Base-by-base conservation (phyloP, 257 asterid genomes). In the Solanum chiquidenum region DNA sequence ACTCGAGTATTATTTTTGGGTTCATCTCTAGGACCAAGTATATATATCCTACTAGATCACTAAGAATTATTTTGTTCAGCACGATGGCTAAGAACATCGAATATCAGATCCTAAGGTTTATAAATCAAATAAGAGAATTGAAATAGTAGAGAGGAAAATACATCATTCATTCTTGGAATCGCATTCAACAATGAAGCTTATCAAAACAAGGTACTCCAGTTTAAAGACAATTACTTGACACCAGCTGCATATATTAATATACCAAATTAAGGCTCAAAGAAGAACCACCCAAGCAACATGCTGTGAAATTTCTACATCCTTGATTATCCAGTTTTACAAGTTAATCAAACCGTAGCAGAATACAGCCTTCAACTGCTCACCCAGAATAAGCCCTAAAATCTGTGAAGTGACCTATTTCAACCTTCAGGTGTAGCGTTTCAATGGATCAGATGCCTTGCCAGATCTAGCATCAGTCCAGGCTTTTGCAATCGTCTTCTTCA, bases 401-500 rank as follows among this genome's bases (percentile, higher is more conserved):
- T 18, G 68, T 80, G 18, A 82, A 27, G 14, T 2, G 68, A 46
- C 44, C 29, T 62, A 18, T 79, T 76, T 66, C 31, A 23, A 29
- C 55, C 79, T 77, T 94, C 92, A 94, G 58, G 89, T 90, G 34
- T 82, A 88, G 83, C 93, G 88, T 85, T 90, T 91, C 55, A 92
- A 64, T 35, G 96, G 94, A 85, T 93, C 97, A 13, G 95, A 93
- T 9, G 94, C 88, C 88, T 95, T 95, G 86, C 98, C 98, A 49
- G 98, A 91, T 92, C 98, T 91, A 12, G 98, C 95, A 90, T 95
- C 98, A 0, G 93, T 93, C 98, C 98, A 95, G 14, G 98, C 98
- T 85, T 94, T 94, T 7, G 98, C 98, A 31, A 95, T 95, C 14
- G 98, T 95, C 88, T 90, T 89, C 73, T 95, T 95, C 98, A 94